Evolutionary conservation across 148 eudicot genomes (phyloP).

Genomic region (Vaccinium darrowii): DNA sequence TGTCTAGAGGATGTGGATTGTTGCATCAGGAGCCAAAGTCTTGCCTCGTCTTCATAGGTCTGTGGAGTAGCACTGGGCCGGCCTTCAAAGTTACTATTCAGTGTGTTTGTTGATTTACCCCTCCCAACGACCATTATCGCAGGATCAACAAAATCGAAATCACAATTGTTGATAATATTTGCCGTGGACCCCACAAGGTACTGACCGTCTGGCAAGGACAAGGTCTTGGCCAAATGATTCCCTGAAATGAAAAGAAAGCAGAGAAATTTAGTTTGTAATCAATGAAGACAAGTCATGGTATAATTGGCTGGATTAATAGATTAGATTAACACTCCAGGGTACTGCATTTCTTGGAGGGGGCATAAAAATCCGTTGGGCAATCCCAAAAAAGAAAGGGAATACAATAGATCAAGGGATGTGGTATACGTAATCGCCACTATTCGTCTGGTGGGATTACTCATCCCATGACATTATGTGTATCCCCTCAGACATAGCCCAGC

Average conservation of each 20-base stretch:
- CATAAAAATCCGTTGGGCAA: background rate
- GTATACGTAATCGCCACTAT: background rate
- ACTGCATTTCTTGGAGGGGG: no score
- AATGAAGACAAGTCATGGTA: background rate
- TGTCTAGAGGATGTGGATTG: constrained; percentile 25
- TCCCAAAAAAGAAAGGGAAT: background rate
- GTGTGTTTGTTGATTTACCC: constrained; percentile 33
- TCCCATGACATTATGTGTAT: background rate
- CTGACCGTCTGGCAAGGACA: constrained; percentile 32
- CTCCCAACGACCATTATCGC: constrained; percentile 41
- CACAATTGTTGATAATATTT: constrained; percentile 20
- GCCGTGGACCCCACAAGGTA: constrained; percentile 28
- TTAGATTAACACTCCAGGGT: background rate
- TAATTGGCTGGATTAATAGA: background rate
- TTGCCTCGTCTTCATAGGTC: constrained; percentile 34
- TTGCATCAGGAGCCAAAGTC: constrained; percentile 45
- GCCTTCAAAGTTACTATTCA: constrained; percentile 26
- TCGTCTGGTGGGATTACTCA: constrained; percentile 5
- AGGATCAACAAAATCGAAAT: constrained; percentile 49
- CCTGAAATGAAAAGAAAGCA: constrained; percentile 29
- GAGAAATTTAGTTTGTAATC: background rate
- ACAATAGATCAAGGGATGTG: background rate
- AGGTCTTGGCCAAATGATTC: constrained; percentile 29
- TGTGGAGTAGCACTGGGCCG: constrained; percentile 29
- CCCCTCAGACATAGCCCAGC: background rate